Base-by-base conservation (phyloP, 352 stramenopile species). In the Phytophthora megakarya region DNA sequence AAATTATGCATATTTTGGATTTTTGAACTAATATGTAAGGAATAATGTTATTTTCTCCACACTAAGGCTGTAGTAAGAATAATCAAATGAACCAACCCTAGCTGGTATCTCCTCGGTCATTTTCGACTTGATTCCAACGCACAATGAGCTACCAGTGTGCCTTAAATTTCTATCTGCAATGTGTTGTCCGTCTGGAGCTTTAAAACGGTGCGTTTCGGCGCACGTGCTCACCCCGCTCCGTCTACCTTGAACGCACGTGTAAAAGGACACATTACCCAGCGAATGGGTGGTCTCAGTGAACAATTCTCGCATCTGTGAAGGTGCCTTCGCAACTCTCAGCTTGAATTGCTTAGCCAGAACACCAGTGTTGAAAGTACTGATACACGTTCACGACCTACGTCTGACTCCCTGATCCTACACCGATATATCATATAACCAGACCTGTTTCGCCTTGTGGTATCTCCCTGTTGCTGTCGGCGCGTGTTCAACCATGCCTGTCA, bases 231-330 rank as follows among this genome's bases (percentile, higher is more conserved):
- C 13, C 25, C 18, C 3, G 51, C 39, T 13, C 26, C 37, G 5
- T 18, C 39, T 5, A 32, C 18, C 12, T 23, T 60, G 22, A 39
- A 60, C 12, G 26, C 25, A 3, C 37, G 51, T 1, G 51, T 60
- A 9, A 49, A 60, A 35, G 51, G 51, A n/a, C 51, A 60, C 19
- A 51, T 50, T 12, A 43, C 50, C 7, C 39, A 60, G 18, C 39
- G 26, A 1, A 60, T 50, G 26, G 51, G 39, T 10, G 51, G 39
- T 2, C 26, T 60, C 15, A 50, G n/a, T 28, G 38, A 35, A 11
- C 18, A 15, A 2, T 59, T 59, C 26, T 21, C 51, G 1, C 51
- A 59, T 19, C 51, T 59, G 5, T 50, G 51, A 59, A 49, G 51
- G 3, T n/a, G 51, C 51, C 25, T 18, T 15, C 16, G 51, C 23